Evolutionary conservation across 164 flowering plant species (phyloP), one percentile per base, ranked within the genome.

Genomic region (Pachysandra terminalis): DNA sequence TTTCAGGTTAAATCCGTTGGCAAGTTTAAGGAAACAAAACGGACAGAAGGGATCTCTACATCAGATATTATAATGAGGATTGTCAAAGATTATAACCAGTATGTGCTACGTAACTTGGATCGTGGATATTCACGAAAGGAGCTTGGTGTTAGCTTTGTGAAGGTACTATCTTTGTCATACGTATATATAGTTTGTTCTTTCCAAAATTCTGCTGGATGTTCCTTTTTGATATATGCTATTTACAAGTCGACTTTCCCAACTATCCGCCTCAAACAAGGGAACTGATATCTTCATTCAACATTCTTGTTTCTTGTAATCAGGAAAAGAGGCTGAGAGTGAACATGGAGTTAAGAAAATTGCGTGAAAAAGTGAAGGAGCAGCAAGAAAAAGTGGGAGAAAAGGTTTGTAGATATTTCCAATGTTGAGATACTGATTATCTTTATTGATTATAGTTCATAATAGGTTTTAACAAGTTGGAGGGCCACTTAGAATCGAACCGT

Each of bases 41-140:
- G 83, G 61, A 81, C 81, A 9, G 78, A 81, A 16, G 83, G 83
- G n/a, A 78, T 81, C 19, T 81, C 81, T 23, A 81, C 83, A 21
- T 81, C 83, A 52, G 83, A 78, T 59, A n/a, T 74, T 59, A 74
- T 74, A 55, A 70, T 74, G 77, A 70, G 77, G 60, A 70, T 74
- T n/a, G 59, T 74, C 21, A 74, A 70, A 66, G 77, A 74, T 45
- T 70, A 74, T 41, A 74, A 74, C 56, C 67, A 74, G 65, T 78
- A 71, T 37, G 61, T 73, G 54, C 63, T 70, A 49, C 71, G 69
- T 25, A 65, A 72, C 54, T 54, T 73, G 22, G 73, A 55, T 15
- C 68, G 73, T 63, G 70, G 71, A 19, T 69, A 74, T 13, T 23
- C 71, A 48, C 70, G 77, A 62, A 66, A 74, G 52, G 77, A 74